Evolutionary conservation across 2,329 filamentous ascomycete species (phyloP).

Genomic region (Gnomoniopsis sp.): DNA sequence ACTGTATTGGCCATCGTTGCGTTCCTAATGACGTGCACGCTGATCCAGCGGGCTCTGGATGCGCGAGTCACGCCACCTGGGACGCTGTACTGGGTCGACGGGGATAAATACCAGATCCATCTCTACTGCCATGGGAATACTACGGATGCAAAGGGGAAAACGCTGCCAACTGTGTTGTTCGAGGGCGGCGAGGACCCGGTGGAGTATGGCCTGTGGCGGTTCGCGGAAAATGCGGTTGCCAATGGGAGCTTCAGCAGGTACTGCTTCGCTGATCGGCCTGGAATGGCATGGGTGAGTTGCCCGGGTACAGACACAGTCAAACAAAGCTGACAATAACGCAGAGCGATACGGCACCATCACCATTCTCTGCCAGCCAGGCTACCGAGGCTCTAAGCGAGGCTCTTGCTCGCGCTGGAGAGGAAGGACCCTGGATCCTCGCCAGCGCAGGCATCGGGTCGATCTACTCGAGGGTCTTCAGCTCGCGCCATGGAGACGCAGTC

Average conservation of each 20-base stretch:
- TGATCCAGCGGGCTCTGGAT: constrained; percentile 79
- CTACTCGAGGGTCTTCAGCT: constrained; percentile 87
- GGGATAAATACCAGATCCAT: constrained; percentile 81
- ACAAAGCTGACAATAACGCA: constrained; percentile 18
- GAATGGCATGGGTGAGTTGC: constrained; percentile 65
- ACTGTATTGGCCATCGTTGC: constrained; percentile 64
- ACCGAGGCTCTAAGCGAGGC: constrained; percentile 86
- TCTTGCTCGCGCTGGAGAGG: constrained; percentile 73
- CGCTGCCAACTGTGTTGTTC: constrained; percentile 75
- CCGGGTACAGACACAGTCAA: constrained; percentile 30
- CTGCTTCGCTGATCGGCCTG: constrained; percentile 94
- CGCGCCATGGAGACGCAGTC: constrained; percentile 72
- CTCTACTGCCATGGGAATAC: constrained; percentile 79
- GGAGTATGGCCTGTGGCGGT: constrained; percentile 74
- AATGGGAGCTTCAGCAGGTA: constrained; percentile 84
- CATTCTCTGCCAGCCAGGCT: constrained; percentile 90
- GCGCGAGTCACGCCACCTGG: constrained; percentile 71
- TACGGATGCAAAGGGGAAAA: constrained; percentile 50
- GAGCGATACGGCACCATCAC: constrained; percentile 87
- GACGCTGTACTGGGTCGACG: constrained; percentile 75
- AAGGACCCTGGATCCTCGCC: constrained; percentile 84
- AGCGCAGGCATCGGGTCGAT: constrained; percentile 84
- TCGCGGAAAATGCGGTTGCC: constrained; percentile 70
- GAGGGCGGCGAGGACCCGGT: constrained; percentile 80
- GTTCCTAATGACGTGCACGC: constrained; percentile 72